These are phyloP conservation scores for Trypanosoma caninum DNA, from an alignment of 208 protist species.

Conservation along the genomic window DNA sequence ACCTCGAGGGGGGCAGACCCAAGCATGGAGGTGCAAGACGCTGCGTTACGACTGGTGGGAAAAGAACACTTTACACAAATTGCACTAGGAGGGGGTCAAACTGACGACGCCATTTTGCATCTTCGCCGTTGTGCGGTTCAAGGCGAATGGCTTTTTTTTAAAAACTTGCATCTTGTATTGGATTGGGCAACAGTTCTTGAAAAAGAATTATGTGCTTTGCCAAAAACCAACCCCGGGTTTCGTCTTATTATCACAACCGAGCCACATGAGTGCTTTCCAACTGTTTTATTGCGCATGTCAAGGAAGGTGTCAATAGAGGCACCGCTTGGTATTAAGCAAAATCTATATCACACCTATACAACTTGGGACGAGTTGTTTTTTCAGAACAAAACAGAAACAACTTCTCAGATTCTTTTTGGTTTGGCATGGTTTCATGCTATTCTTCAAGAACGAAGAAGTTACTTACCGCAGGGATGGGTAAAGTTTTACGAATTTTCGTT, in stretches of 20 bases:
- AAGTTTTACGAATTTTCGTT: slow-evolving; percentile 97
- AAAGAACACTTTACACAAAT: slow-evolving; percentile 88
- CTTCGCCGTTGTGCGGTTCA: slow-evolving; percentile 77
- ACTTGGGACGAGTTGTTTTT: slow-evolving; percentile 75
- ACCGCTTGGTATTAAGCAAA: slow-evolving; percentile 95
- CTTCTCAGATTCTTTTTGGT: slow-evolving; percentile 86
- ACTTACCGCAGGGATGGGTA: slow-evolving; percentile 97
- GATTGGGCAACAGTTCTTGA: slow-evolving; percentile 92
- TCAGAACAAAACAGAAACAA: slow-evolving; percentile 28
- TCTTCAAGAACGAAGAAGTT: slow-evolving; percentile 95
- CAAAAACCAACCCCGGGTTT: slow-evolving; percentile 86
- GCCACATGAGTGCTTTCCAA: slow-evolving; percentile 89
- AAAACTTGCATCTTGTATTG: slow-evolving; percentile 96
- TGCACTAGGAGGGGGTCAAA: slow-evolving; percentile 94
- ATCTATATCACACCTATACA: slow-evolving; percentile 92
- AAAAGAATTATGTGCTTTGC: slow-evolving; percentile 89
- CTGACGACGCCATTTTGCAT: slow-evolving; percentile 83
- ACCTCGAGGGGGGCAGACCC: slow-evolving; percentile 94
- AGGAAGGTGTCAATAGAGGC: slow-evolving; percentile 95
- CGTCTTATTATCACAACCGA: slow-evolving; percentile 96
- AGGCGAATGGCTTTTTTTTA: slow-evolving; percentile 94
- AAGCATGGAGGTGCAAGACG: slow-evolving; percentile 91
- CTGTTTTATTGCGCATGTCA: slow-evolving; percentile 92
- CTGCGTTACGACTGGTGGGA: slow-evolving; percentile 66
- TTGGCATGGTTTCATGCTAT: slow-evolving; percentile 96